Percentiles rank a stretch among this genome's conserved stretches.
Evolutionary conservation across 345 rosid species (phyloP).

Genomic region (Leavenworthia alabamica): DNA sequence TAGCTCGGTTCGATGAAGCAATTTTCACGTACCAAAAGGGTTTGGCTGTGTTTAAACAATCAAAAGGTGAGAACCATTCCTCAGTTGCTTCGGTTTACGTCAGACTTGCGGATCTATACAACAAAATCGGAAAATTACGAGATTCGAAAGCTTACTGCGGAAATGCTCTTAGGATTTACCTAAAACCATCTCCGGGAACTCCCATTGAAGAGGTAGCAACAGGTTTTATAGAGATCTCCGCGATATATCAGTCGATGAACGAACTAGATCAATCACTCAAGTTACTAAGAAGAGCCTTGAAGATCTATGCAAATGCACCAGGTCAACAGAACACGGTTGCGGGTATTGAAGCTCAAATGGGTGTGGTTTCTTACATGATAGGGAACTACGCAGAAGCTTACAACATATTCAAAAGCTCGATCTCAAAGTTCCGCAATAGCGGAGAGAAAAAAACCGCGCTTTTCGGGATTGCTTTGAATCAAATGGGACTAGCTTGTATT

Average conservation of each 20-base stretch:
- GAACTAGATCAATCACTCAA: slow-evolving; percentile 59
- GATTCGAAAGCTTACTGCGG: slow-evolving; percentile 80
- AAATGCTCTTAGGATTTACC: slow-evolving; percentile 68
- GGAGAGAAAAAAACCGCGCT: slow-evolving; percentile 76
- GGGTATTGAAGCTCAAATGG: slow-evolving; percentile 91
- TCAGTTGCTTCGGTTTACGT: slow-evolving; percentile 78
- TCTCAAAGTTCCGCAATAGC: slow-evolving; percentile 58
- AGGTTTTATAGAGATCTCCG: slow-evolving; percentile 76
- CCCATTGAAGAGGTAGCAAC: slow-evolving; percentile 68
- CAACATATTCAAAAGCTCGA: slow-evolving; percentile 51
- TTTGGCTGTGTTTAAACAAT: slow-evolving; percentile 61
- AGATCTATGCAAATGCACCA: slow-evolving; percentile 48
- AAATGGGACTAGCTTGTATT: slow-evolving; percentile 84
- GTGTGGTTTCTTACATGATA: slow-evolving; percentile 83
- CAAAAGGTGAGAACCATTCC: slow-evolving; percentile 76
- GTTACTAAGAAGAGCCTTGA: slow-evolving; percentile 61
- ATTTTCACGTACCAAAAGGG: slow-evolving; percentile 84
- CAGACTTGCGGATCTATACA: slow-evolving; percentile 78
- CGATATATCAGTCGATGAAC: slow-evolving; percentile 74
- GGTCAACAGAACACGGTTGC: slow-evolving; percentile 75
- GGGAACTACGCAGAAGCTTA: slow-evolving; percentile 69
- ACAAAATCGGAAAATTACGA: slow-evolving; percentile 66
- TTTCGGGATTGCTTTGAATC: slow-evolving; percentile 80
- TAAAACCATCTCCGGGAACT: slow-evolving; percentile 50
- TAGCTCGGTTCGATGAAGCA: slow-evolving; percentile 87